Evolutionary conservation across 164 flowering plant species (phyloP).

Genomic region (Hamamelis virginiana): DNA sequence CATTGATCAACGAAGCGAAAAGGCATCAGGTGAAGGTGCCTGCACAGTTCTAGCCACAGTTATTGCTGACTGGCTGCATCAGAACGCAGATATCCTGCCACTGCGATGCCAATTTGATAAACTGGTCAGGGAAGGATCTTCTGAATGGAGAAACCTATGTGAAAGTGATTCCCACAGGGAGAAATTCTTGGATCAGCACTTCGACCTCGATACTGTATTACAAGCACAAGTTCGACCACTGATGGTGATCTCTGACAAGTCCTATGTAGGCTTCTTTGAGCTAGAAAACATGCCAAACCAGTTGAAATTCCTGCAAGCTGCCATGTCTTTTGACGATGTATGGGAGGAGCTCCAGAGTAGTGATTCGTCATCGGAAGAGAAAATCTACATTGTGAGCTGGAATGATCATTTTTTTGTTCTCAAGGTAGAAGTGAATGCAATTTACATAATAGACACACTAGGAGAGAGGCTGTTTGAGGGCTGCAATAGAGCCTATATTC

Average conservation of each 20-base stretch:
- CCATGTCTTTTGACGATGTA: slow-evolving; percentile 20
- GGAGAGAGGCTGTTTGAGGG: slow-evolving; percentile 32
- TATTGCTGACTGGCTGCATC: slow-evolving; percentile 22
- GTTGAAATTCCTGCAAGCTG: slow-evolving; percentile 20
- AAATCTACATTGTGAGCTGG: slow-evolving; percentile 27
- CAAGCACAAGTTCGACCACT: slow-evolving; percentile 17
- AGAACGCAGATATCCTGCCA: slow-evolving; percentile 11
- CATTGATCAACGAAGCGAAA: slow-evolving; percentile 22
- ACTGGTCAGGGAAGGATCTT: slow-evolving; percentile 19
- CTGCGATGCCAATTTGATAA: slow-evolving; percentile 13
- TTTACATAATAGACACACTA: slow-evolving; percentile 29
- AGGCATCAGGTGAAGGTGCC: slow-evolving; percentile 22
- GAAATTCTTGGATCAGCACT: slow-evolving; percentile 15
- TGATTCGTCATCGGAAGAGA: background rate
- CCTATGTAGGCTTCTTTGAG: slow-evolving; percentile 18
- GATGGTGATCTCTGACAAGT: slow-evolving; percentile 8
- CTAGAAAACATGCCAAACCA: slow-evolving; percentile 10
- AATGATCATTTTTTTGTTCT: slow-evolving; percentile 32
- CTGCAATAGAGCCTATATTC: slow-evolving; percentile 22
- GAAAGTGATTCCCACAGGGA: slow-evolving; percentile 6
- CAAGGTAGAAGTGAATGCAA: slow-evolving; percentile 24
- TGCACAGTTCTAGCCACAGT: slow-evolving; percentile 19
- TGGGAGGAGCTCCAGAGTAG: slow-evolving; percentile 14
- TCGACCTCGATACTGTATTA: slow-evolving; percentile 24
- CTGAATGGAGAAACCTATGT: slow-evolving; percentile 28